Evolutionary conservation across 805 yeast species (phyloP), one percentile per base, ranked within the genome.

Genomic region (Candida michaelii): DNA sequence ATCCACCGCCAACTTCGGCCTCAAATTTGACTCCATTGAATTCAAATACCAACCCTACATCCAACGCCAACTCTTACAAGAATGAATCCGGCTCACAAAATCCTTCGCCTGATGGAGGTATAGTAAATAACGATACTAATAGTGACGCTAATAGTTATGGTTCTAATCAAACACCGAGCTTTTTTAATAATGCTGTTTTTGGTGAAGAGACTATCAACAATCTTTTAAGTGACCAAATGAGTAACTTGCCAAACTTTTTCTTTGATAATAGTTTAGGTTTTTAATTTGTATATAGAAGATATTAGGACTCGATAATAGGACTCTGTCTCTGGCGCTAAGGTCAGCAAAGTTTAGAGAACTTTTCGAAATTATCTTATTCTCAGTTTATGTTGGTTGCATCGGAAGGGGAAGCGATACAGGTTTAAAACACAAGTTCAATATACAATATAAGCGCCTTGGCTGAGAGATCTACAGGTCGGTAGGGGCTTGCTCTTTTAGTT

Each of bases 191-290:
- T 33, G 60, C 56, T 16, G 44, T 44, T 14, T 43, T 58, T 11
- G 45, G 51, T 24, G 62, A 56, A 21, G 68, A 60, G n/a, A 49
- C 49, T 5, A 33, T 55, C 5, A 42, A 53, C 11, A 50, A 44
- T 42, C 48, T 55, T 45, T 45, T 59, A 6, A 52, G 45, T 29
- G 48, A 55, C 11, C 67, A 62, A 42, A 49, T 62, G 51, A 51
- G 54, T 39, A 55, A 50, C 27, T 44, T 67, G 42, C 73, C 74
- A 5, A 69, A 68, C 45, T 65, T 59, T 40, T 68, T 69, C 48
- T 66, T 60, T 40, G 74, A 69, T 43, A 65, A 65, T 40, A 64
- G 57, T 38, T 38, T 63, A 31, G 63, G 63, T 14, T 47, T 52
- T 15, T 58, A 36, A 43, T 30, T 12, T 23, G 9, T 9, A 23